Evolutionary conservation across 2,329 filamentous ascomycete species (phyloP).

Genomic region (Cladophialophora chaetospira): DNA sequence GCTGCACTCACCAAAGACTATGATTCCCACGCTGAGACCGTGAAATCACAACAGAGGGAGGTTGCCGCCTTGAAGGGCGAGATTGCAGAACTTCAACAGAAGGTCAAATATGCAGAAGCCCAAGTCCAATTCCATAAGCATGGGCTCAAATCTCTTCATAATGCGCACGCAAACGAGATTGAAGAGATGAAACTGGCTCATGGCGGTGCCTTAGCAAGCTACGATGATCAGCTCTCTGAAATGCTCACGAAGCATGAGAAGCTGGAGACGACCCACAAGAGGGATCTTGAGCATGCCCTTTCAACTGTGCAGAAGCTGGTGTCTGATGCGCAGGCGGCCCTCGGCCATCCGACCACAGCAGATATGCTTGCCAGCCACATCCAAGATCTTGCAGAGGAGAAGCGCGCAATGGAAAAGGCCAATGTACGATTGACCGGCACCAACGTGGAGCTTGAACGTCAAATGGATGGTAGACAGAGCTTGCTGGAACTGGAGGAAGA

Average conservation of each 20-base stretch:
- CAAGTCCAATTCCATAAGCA: conserved; percentile 55
- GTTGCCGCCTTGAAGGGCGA: conserved; percentile 42
- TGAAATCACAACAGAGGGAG: conserved; percentile 57
- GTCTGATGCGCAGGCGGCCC: conserved; percentile 25
- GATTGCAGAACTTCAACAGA: conserved; percentile 36
- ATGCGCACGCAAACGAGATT: conserved; percentile 40
- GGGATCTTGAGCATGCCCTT: conserved; percentile 61
- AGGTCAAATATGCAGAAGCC: conserved; percentile 55
- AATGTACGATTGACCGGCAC: conserved; percentile 27
- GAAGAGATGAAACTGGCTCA: conserved; percentile 35
- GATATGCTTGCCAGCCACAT: conserved; percentile 35
- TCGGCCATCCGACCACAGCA: conserved; percentile 32
- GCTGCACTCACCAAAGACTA: conserved; percentile 66
- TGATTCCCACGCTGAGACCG: conserved; percentile 64
- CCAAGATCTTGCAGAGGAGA: conserved; percentile 32
- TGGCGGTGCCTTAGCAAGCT: conserved; percentile 36
- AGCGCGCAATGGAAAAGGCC: conserved; percentile 26
- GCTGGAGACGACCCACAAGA: conserved; percentile 60
- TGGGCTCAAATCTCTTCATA: conserved; percentile 44
- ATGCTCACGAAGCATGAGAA: conserved; percentile 57
- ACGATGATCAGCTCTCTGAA: conserved; percentile 42
- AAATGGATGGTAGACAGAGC: conserved; percentile 29
- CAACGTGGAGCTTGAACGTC: conserved; percentile 33
- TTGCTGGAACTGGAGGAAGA: conserved; percentile 37
- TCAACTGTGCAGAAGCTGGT: conserved; percentile 28